Base-by-base conservation (phyloP, 1,139 yeast genomes). In the Yarrowia galli region DNA sequence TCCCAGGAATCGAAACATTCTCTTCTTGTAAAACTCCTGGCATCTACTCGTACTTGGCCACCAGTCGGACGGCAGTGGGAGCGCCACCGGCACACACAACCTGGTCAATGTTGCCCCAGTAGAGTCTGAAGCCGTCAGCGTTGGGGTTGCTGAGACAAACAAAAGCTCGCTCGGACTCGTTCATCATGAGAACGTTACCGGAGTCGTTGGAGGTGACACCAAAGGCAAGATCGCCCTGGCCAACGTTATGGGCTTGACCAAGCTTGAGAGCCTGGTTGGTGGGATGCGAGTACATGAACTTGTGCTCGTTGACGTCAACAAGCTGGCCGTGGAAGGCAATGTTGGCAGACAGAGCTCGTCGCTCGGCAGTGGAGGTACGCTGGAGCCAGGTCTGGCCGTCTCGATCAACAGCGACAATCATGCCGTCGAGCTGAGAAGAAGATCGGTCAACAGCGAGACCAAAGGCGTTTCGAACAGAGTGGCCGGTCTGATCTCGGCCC, bases 401-500 rank as follows among this genome's bases (percentile, higher is more conserved):
- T 38, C 61, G 35, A 2, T 54, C 61, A 1, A 54, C 61, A 2
- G 36, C 20, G 13, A 54, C 61, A 54, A 54, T 40, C 61, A 54
- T 54, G 1, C 61, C 61, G 22, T 54, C 61, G 10, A 54, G 61
- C n/a, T 54, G 61, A 13, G 61, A 54, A 12, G 36, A 22, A 9
- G 61, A 54, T 22, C 61, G 61, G 18, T 54, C 61, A 16, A 22
- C 61, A 15, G 16, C 18, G 4, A 54, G 61, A 0, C n/a, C 8
- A 15, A 54, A 54, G 25, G 61, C 48, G 61, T 54, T 54, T 54
- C 61, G 36, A 12, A 54, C 36, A 0, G 61, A 54, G 16, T 54
- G 61, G n/a, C 61, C 61, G 36, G 61, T 40, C 61, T 54, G 61
- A 25, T 54, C 61, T 12, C 61, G 61, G 13, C 61, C 61, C 61